Evolutionary conservation across 1,139 yeast species (phyloP).

Genomic region (Kodamaea anthophila): DNA sequence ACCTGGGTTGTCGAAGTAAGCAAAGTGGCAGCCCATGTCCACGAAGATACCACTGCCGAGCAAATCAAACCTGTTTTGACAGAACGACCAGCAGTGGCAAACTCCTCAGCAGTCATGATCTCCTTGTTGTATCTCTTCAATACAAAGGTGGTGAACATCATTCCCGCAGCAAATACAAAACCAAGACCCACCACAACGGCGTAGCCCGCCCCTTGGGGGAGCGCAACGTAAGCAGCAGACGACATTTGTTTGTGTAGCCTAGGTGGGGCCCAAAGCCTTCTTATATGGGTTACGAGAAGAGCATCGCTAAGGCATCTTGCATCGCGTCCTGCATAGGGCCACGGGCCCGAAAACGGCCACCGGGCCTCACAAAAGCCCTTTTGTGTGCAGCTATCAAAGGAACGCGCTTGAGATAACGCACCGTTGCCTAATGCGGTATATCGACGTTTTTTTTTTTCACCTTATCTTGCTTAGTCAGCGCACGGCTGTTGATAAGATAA

Average conservation of each 20-base stretch:
- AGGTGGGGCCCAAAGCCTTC: neutral
- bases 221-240: constrained; percentile 18
- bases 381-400: neutral
- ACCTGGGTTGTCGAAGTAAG: constrained; percentile 74
- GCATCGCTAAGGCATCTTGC: constrained; percentile 1
- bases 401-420: constrained; percentile 1
- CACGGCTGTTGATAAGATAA: no score
- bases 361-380: neutral
- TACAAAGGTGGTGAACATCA: constrained; percentile 67
- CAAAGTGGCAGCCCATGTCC: constrained; percentile 91
- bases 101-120: constrained; percentile 82
- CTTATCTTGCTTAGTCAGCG: no score
- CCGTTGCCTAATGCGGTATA: constrained; percentile 2
- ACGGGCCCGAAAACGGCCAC: constrained; percentile 3
- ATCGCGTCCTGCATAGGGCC: constrained; percentile 1
- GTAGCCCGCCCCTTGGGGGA: constrained; percentile 83
- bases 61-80: constrained; percentile 78
- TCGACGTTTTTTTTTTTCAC: constrained; percentile 1
- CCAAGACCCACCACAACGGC: constrained; percentile 89
- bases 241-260: constrained; percentile 1
- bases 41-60: constrained; percentile 82
- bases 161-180: constrained; percentile 68
- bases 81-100: constrained; percentile 80
- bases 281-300: constrained; percentile 1
- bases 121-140: constrained; percentile 74